Percentiles rank a stretch among this genome's conserved stretches.
These are phyloP conservation scores for Elaeis oleifera DNA, from an alignment of 202 grass and related monocot genomes.

Conservation along the genomic window DNA sequence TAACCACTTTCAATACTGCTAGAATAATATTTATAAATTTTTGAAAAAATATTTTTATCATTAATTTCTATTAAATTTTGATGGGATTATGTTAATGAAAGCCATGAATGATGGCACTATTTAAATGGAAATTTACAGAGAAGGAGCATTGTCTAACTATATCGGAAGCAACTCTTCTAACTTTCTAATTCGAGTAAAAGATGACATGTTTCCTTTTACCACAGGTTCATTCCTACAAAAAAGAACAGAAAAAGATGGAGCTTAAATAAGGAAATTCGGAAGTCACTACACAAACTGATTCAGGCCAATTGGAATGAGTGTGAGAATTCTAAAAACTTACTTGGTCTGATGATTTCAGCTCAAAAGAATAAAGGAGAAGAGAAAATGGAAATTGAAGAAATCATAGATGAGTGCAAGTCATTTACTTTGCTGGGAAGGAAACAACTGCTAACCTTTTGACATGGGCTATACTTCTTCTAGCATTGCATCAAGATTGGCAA, in stretches of 20 bases:
- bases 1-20: too few species aligned
- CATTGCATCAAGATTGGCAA: slow-evolving; percentile 75
- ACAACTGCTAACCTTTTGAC: slow-evolving; percentile 74
- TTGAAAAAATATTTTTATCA: too few species aligned
- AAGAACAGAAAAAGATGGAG: slow-evolving; percentile 49
- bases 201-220: slow-evolving; percentile 15
- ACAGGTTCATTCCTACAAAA: slow-evolving; percentile 72
- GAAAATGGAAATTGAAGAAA: slow-evolving; percentile 72
- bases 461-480: slow-evolving; percentile 68
- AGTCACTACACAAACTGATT: slow-evolving; percentile 52
- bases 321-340: slow-evolving; percentile 61
- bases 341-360: slow-evolving; percentile 67
- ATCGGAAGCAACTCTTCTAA: background rate
- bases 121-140: too few species aligned
- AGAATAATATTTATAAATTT: too few species aligned
- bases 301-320: slow-evolving; percentile 47
- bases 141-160: too few species aligned
- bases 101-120: too few species aligned
- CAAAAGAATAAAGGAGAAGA: slow-evolving; percentile 36
- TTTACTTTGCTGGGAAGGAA: slow-evolving; percentile 89
- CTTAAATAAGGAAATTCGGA: slow-evolving; percentile 51
- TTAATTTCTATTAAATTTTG: too few species aligned
- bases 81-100: too few species aligned
- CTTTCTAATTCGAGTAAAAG: background rate
- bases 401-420: slow-evolving; percentile 84